phyloP scores from a whole-genome alignment of 768 basidiomycete species.

The Russula emetica region DNA sequence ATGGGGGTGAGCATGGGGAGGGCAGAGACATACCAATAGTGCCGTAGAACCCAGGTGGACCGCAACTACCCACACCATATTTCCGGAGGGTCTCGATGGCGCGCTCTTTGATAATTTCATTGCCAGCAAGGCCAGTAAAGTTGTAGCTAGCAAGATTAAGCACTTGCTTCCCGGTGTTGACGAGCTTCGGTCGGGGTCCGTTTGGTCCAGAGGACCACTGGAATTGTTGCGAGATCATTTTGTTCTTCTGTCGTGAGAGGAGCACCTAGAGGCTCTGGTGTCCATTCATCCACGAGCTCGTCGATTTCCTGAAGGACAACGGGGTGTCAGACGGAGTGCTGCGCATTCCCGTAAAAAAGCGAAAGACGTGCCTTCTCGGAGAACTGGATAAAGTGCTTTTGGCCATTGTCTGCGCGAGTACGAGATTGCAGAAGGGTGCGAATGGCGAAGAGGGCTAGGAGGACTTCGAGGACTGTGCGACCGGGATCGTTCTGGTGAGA shows the following conservation, averaged over 20 bases:
- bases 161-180: conserved; percentile 65
- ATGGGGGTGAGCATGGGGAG: not conserved
- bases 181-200: conserved; percentile 78
- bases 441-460: conserved; percentile 83
- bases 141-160: conserved; percentile 88
- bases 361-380: conserved; percentile 69
- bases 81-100: conserved; percentile 83
- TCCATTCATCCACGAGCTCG: conserved; percentile 95
- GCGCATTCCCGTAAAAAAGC: not conserved
- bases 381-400: conserved; percentile 88
- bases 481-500: conserved; percentile 97
- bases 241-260: conserved; percentile 57
- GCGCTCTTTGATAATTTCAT: conserved; percentile 79
- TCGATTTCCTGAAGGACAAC: conserved; percentile 72
- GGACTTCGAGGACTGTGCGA: conserved; percentile 82
- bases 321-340: not conserved
- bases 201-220: conserved; percentile 75
- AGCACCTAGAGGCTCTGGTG: conserved; percentile 74
- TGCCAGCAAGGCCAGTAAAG: conserved; percentile 85
- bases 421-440: conserved; percentile 86
- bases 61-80: conserved; percentile 93
- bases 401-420: conserved; percentile 78
- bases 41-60: conserved; percentile 96
- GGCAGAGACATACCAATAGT: conserved; percentile 65
- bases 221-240: conserved; percentile 64